Evolutionary conservation across 2,329 filamentous ascomycete species (phyloP).

Genomic region (Microcyclospora tardicrescens): DNA sequence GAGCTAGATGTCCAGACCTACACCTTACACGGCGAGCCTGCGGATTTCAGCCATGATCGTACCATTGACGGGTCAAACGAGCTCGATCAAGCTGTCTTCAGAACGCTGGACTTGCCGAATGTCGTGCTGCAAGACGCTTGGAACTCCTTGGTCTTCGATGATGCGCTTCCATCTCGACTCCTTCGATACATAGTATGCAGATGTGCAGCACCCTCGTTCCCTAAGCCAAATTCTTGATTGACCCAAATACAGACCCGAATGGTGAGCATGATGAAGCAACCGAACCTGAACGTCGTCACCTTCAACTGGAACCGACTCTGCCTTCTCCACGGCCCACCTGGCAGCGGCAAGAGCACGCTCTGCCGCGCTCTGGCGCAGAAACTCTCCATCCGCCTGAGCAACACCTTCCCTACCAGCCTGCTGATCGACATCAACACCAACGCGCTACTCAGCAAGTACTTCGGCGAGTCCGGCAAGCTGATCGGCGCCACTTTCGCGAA

Average conservation of each 20-base stretch:
- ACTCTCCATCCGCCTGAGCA: slow-evolving; percentile 32
- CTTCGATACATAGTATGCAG: slow-evolving; percentile 24
- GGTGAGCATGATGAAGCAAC: slow-evolving; percentile 23
- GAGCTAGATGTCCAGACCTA: slow-evolving; percentile 33
- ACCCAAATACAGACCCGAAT: slow-evolving; percentile 17
- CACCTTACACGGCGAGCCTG: slow-evolving; percentile 22
- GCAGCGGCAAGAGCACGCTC: slow-evolving; percentile 32
- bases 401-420: slow-evolving; percentile 21
- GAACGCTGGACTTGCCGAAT: slow-evolving; percentile 23
- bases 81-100: neutral
- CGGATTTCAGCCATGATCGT: neutral
- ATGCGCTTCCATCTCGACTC: slow-evolving; percentile 28
- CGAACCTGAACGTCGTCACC: slow-evolving; percentile 24
- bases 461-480: slow-evolving; percentile 34
- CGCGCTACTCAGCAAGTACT: slow-evolving; percentile 34
- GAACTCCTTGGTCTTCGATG: slow-evolving; percentile 34
- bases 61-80: neutral
- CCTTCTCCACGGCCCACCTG: slow-evolving; percentile 32
- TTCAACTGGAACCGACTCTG: slow-evolving; percentile 35
- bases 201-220: no score
- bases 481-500: slow-evolving; percentile 32
- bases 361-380: slow-evolving; percentile 40
- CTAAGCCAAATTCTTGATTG: no score
- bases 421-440: slow-evolving; percentile 36
- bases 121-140: slow-evolving; percentile 29